Evolutionary conservation across 148 eudicot species (phyloP), one percentile per base, ranked within the genome.

Genomic region (Spergularia bocconei): DNA sequence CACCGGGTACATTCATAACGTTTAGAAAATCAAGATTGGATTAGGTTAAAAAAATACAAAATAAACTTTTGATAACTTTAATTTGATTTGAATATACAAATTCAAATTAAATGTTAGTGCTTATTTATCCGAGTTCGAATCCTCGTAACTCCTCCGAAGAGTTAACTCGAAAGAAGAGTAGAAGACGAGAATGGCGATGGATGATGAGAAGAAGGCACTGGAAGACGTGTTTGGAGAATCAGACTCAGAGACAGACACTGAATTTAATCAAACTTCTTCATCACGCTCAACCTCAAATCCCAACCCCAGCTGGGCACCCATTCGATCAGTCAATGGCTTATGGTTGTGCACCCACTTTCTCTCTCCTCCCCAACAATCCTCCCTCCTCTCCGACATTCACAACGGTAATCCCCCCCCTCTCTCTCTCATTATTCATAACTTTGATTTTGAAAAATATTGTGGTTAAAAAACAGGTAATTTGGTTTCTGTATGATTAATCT

Each of bases 311-410:
- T 94, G 96, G 93, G 82, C 82, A 70, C 75, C 57, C 53, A 70
- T 88, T 41, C 12, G 41, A 51, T 69, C 71, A 72, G 87, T 94
- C 73, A 75, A 81, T 10, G 98, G 98, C 59, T 79, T 94, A 39
- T 90, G 88, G 86, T 52, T 94, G 10, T 94, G 91, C 81, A 82
- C 78, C 47, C 82, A 90, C 69, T 90, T 94, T 67, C 82, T 94
- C 44, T 86, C 91, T 66, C 61, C 73, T 48, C 70, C 74, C 3
- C 87, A 87, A 21, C 98, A 91, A 59, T 84, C 89, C 60, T 78
- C 82, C 1, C 79, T 91, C 78, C 86, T 91, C 33, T 81, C 89
- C 14, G 69, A 88, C 11, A 87, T 94, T 41, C 44, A 87, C 52
- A 66, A 70, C 39, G 96, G 97, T 91, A 67, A 20, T 20, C 70